These are phyloP conservation scores for Penicillium simplicissimum DNA, from an alignment of 495 filamentous ascomycete species.

Conservation along the genomic window DNA sequence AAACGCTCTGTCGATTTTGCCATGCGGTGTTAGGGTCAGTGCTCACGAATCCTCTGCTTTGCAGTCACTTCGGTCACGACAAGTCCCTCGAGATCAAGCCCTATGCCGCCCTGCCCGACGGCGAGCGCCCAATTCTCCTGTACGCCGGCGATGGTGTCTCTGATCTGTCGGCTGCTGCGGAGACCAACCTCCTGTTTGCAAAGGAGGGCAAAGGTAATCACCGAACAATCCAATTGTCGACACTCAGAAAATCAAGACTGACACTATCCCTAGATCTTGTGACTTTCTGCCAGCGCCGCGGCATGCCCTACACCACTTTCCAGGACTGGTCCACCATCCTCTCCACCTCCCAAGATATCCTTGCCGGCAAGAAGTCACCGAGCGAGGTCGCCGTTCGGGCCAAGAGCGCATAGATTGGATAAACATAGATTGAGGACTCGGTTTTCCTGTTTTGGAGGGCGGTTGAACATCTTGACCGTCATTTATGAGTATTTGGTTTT, in stretches of 20 bases:
- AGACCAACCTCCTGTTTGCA: conserved; percentile 88
- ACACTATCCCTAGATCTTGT: conserved; percentile 63
- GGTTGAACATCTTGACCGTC: not conserved
- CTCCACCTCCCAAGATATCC: conserved; percentile 71
- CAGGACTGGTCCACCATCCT: conserved; percentile 76
- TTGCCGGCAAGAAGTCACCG: conserved; percentile 52
- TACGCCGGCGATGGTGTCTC: conserved; percentile 92
- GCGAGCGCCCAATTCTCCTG: conserved; percentile 71
- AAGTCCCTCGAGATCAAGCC: conserved; percentile 85
- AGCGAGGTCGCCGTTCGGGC: conserved; percentile 32
- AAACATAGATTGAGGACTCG: conserved; percentile 11
- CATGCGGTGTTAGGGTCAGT: not conserved
- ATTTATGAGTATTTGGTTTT: conserved; percentile 5
- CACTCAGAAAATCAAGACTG: conserved; percentile 5
- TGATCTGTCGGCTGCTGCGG: conserved; percentile 81
- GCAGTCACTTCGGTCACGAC: conserved; percentile 85
- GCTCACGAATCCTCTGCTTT: conserved; percentile 4
- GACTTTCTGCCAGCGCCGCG: conserved; percentile 73
- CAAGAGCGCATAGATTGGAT: conserved; percentile 17
- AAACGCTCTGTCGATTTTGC: too few species aligned
- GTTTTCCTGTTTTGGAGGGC: not conserved
- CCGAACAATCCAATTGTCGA: not conserved
- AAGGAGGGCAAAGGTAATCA: conserved; percentile 79
- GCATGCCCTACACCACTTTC: conserved; percentile 80
- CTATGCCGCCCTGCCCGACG: conserved; percentile 70